Conservation (phyloP, 2,329 filamentous ascomycete species). For the Scortechinia acanthostroma region DNA sequence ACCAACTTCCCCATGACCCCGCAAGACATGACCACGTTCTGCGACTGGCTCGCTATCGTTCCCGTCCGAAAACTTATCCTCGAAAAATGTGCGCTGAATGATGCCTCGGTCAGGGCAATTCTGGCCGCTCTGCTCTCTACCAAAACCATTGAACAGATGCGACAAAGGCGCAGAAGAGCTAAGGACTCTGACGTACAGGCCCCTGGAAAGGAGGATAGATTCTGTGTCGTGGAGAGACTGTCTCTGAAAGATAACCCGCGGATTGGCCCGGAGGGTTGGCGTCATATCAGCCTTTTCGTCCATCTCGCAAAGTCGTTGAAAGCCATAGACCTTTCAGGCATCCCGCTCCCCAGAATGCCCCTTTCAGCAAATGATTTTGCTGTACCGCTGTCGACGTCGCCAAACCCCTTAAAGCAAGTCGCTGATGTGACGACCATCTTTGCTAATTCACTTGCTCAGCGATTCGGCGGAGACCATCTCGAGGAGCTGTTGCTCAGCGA, state of each 20-base stretch:
- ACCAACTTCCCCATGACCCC: constrained; percentile 78
- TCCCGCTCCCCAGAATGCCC: constrained; percentile 60
- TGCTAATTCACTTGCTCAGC: constrained; percentile 68
- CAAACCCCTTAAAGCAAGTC: too few species aligned
- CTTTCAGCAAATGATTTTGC: neutral
- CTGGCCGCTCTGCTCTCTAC: constrained; percentile 79
- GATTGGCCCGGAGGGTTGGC: constrained; percentile 82
- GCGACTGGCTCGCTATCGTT: constrained; percentile 89
- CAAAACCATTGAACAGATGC: constrained; percentile 54
- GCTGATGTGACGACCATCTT: constrained; percentile 64
- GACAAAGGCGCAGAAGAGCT: constrained; percentile 31
- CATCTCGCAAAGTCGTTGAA: constrained; percentile 84
- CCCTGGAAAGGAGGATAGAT: constrained; percentile 17
- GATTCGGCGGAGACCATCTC: constrained; percentile 68
- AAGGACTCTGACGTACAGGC: constrained; percentile 25
- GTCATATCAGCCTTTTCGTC: constrained; percentile 79
- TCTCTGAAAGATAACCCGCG: constrained; percentile 83
- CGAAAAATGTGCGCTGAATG: constrained; percentile 79
- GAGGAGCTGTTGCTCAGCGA: constrained; percentile 80
- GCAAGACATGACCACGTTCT: constrained; percentile 76
- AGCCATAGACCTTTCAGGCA: constrained; percentile 77
- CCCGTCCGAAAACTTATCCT: constrained; percentile 80
- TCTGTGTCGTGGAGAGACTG: constrained; percentile 75
- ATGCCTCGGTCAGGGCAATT: constrained; percentile 80
- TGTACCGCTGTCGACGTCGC: constrained; percentile 6